Conservation (phyloP, 1,284 basidiomycete species). For the Rhodotorula sp. region DNA sequence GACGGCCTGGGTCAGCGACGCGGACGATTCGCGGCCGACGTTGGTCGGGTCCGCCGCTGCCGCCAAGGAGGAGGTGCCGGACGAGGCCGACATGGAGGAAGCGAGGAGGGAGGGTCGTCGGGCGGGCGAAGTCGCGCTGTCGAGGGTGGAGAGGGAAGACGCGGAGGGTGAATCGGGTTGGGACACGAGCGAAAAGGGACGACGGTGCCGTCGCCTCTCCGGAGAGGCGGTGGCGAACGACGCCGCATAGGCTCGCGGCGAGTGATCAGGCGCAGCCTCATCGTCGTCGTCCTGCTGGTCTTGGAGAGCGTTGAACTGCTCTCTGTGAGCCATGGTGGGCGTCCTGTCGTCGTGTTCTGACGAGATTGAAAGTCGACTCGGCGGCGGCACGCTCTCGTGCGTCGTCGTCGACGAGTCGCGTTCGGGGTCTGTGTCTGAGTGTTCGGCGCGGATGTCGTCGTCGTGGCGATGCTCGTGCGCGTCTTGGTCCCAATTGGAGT, state of each 20-base stretch:
- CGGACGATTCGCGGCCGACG: conserved; percentile 9
- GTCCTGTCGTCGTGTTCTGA: not conserved
- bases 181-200: conserved; percentile 27
- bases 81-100: not conserved
- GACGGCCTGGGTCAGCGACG: conserved; percentile 22
- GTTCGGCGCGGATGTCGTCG: not conserved
- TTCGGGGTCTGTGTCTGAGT: not conserved
- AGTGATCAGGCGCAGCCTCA: not conserved
- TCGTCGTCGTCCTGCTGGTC: not conserved
- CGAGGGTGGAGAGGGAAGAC: not conserved
- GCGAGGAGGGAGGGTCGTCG: conserved; percentile 7
- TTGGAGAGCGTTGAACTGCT: not conserved
- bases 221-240: not conserved
- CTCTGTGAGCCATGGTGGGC: not conserved
- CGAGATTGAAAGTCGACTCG: not conserved
- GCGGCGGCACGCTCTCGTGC: not conserved
- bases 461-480: not conserved
- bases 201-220: not conserved
- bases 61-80: not conserved
- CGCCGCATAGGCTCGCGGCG: not conserved
- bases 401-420: not conserved
- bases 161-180: conserved; percentile 26
- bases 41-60: conserved; percentile 5
- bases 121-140: not conserved
- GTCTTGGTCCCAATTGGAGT: not conserved